phyloP scores from a whole-genome alignment of 305 asterid genomes.

The Rubia tinctorum region DNA sequence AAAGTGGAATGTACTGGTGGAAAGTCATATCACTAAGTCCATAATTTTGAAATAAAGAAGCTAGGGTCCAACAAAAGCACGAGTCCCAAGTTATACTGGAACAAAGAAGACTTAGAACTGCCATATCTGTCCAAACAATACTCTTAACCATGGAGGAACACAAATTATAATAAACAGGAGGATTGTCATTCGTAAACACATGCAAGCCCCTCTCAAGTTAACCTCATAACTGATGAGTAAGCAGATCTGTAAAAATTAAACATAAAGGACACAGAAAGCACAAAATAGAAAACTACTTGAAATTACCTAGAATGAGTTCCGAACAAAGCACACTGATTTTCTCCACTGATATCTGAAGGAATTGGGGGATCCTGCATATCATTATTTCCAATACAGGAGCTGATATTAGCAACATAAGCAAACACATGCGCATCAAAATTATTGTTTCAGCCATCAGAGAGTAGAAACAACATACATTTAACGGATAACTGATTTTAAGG shows the following conservation, averaged over 20 bases:
- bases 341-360: slow-evolving; percentile 89
- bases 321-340: slow-evolving; percentile 66
- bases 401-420: slow-evolving; percentile 7
- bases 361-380: slow-evolving; percentile 75
- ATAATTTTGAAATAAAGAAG: background rate
- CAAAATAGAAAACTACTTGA: slow-evolving; percentile 16
- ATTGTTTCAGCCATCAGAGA: background rate
- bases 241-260: background rate
- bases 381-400: slow-evolving; percentile 26
- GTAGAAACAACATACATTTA: slow-evolving; percentile 46
- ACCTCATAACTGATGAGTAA: background rate
- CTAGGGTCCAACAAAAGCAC: background rate
- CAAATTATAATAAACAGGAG: background rate
- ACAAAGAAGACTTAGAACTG: background rate
- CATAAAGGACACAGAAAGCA: background rate
- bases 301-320: slow-evolving; percentile 94
- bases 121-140: background rate
- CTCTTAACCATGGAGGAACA: background rate
- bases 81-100: background rate
- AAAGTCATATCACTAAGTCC: background rate
- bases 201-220: background rate
- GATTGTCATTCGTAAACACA: background rate
- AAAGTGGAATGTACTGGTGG: background rate
- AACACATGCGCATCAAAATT: background rate
- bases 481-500: slow-evolving; percentile 83